Conservation (phyloP, 352 stramenopile genomes). For the Phytopythium oedochilum region DNA sequence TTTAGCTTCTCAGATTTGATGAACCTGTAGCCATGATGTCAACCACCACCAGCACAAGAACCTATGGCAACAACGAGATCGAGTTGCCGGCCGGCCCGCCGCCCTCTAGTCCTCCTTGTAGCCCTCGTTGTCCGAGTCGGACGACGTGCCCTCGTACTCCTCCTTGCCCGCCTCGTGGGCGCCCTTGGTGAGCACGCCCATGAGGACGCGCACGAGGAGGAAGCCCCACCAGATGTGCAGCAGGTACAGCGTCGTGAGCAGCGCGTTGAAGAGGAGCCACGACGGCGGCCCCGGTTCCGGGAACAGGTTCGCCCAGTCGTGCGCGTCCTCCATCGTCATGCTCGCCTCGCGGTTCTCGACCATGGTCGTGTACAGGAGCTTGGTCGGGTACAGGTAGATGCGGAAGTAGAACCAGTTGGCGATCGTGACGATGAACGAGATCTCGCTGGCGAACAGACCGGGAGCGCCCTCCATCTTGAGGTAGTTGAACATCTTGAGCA, state of each 20-base stretch:
- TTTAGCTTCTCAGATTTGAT: no score
- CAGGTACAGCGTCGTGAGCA: slow-evolving; percentile 68
- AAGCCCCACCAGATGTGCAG: slow-evolving; percentile 86
- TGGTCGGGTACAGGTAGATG: slow-evolving; percentile 81
- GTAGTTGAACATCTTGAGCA: slow-evolving; percentile 91
- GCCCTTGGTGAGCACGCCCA: slow-evolving; percentile 68
- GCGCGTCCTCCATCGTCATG: slow-evolving; percentile 65
- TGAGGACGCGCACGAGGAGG: slow-evolving; percentile 63
- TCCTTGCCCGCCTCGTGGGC: slow-evolving; percentile 77
- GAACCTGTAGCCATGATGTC: no score
- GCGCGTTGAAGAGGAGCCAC: slow-evolving; percentile 80
- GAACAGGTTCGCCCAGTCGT: slow-evolving; percentile 66
- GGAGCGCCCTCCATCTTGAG: slow-evolving; percentile 76
- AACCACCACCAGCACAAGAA: no score
- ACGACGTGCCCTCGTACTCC: slow-evolving; percentile 82
- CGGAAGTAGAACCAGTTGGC: slow-evolving; percentile 81
- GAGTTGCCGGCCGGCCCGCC: no score
- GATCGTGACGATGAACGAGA: slow-evolving; percentile 64
- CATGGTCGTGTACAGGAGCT: slow-evolving; percentile 73
- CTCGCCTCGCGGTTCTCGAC: slow-evolving; percentile 71
- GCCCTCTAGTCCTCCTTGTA: slow-evolving; percentile 45
- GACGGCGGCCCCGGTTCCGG: slow-evolving; percentile 63
- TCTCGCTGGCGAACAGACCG: slow-evolving; percentile 67
- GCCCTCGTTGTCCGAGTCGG: slow-evolving; percentile 68
- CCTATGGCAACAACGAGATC: no score